phyloP scores from a whole-genome alignment of 2,329 filamentous ascomycete species.

The Colletotrichum tanaceti region DNA sequence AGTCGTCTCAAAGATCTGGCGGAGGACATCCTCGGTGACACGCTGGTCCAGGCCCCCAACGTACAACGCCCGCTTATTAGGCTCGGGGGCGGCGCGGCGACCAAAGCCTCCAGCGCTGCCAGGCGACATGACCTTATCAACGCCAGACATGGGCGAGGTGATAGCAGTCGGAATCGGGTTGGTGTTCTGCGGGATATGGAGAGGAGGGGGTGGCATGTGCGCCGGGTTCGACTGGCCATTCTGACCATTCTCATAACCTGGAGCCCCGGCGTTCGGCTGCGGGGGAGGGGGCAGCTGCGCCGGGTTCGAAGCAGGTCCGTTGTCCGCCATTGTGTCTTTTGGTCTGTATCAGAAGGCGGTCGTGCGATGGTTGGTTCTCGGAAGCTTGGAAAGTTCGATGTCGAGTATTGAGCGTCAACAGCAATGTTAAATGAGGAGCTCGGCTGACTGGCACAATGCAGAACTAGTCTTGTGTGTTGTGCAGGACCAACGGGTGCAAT shows the following conservation, averaged over 20 bases:
- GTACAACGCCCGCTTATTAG: constrained; percentile 97
- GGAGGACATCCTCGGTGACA: constrained; percentile 94
- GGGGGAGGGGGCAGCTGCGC: constrained; percentile 77
- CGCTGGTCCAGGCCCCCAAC: constrained; percentile 94
- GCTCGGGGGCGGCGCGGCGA: constrained; percentile 93
- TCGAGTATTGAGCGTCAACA: constrained; percentile 25
- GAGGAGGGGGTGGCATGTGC: constrained; percentile 90
- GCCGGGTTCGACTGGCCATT: constrained; percentile 75
- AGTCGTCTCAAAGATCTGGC: constrained; percentile 98
- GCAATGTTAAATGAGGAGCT: constrained; percentile 39
- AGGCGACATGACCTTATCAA: constrained; percentile 82
- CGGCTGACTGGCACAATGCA: constrained; percentile 31
- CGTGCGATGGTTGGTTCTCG: constrained; percentile 23
- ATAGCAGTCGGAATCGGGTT: constrained; percentile 95
- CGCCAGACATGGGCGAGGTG: constrained; percentile 83
- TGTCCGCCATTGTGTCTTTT: constrained; percentile 77
- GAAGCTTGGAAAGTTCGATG: constrained; percentile 5
- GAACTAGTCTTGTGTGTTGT: constrained; percentile 18
- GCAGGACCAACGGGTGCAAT: constrained; percentile 4
- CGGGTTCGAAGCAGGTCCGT: constrained; percentile 70
- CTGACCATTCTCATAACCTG: constrained; percentile 81
- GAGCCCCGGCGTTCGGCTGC: constrained; percentile 75
- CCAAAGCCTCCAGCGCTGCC: constrained; percentile 83
- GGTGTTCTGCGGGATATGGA: constrained; percentile 95
- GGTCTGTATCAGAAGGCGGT: constrained; percentile 19